A percentile compares a stretch with the other conserved stretches of the same genome.
These are phyloP conservation scores for Eimeria praecox DNA, from an alignment of 169 alveolate genomes.

Conservation along the genomic window DNA sequence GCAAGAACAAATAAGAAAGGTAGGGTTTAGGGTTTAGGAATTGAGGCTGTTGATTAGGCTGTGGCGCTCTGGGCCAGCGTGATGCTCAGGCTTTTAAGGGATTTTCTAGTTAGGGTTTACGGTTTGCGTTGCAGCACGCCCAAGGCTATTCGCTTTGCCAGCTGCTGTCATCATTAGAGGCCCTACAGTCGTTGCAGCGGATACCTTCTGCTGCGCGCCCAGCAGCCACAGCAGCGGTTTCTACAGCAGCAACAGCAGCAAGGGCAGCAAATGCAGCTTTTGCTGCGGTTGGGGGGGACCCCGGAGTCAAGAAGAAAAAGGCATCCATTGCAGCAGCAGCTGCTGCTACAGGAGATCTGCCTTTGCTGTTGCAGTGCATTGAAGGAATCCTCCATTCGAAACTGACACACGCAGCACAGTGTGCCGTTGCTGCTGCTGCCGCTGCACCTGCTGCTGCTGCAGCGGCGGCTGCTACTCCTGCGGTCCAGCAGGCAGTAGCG, in stretches of 20 bases:
- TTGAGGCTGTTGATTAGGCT: neutral
- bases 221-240: constrained; percentile 69
- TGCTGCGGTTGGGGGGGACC: neutral
- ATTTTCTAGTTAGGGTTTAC: neutral
- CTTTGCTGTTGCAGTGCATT: constrained; percentile 9
- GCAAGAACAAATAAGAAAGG: constrained; percentile 25
- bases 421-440: neutral
- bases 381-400: constrained; percentile 53
- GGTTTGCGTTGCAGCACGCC: constrained; percentile 61
- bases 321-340: constrained; percentile 61
- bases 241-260: constrained; percentile 65
- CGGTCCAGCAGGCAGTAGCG: neutral
- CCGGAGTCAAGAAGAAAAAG: neutral
- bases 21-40: constrained; percentile 44
- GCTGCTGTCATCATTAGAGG: constrained; percentile 53
- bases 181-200: constrained; percentile 56
- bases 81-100: no score
- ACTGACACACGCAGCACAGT: constrained; percentile 47
- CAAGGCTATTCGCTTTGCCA: constrained; percentile 26
- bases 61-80: neutral
- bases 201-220: constrained; percentile 71
- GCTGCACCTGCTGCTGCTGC: constrained; percentile 1
- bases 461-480: neutral
- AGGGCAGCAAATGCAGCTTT: constrained; percentile 33
- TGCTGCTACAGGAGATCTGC: constrained; percentile 15